Conservation (phyloP, 495 filamentous ascomycete species). For the Parmelia sp. region DNA sequence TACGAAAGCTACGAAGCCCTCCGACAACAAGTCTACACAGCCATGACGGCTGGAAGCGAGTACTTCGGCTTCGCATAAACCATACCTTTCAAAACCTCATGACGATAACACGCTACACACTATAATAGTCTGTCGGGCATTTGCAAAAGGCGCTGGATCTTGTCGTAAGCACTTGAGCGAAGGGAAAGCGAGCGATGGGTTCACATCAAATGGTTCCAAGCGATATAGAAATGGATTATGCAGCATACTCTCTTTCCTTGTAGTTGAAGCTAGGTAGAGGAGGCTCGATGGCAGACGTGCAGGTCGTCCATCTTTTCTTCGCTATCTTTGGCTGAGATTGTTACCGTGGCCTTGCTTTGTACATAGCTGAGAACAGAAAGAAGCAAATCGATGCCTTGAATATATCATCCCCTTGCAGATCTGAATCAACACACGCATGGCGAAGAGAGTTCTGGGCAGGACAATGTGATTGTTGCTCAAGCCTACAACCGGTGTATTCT, state of each 20-base stretch:
- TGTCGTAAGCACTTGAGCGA: conserved; percentile 11
- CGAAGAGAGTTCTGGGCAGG: too few species aligned
- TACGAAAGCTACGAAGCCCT: conserved; percentile 95
- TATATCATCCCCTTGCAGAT: not conserved
- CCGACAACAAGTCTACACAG: conserved; percentile 79
- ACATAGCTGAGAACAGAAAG: conserved; percentile 7
- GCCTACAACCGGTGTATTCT: too few species aligned
- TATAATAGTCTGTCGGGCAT: conserved; percentile 11
- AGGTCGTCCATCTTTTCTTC: conserved; percentile 11
- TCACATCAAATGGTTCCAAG: not conserved
- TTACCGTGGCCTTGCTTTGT: conserved; percentile 12
- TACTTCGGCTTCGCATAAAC: conserved; percentile 94
- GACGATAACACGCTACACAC: conserved; percentile 7
- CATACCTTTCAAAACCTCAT: conserved; percentile 1
- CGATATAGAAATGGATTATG: not conserved
- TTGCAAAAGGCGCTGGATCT: conserved; percentile 16
- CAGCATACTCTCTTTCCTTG: not conserved
- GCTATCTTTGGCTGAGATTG: not conserved
- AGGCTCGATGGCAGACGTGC: conserved; percentile 16
- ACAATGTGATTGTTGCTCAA: too few species aligned
- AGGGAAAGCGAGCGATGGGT: conserved; percentile 6
- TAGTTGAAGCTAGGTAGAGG: not conserved
- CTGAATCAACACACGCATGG: not conserved
- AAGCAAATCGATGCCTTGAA: conserved; percentile 1
- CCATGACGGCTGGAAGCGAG: conserved; percentile 91